These are phyloP conservation scores for Collybia sp. DNA, from an alignment of 768 basidiomycete species.

Conservation along the genomic window DNA sequence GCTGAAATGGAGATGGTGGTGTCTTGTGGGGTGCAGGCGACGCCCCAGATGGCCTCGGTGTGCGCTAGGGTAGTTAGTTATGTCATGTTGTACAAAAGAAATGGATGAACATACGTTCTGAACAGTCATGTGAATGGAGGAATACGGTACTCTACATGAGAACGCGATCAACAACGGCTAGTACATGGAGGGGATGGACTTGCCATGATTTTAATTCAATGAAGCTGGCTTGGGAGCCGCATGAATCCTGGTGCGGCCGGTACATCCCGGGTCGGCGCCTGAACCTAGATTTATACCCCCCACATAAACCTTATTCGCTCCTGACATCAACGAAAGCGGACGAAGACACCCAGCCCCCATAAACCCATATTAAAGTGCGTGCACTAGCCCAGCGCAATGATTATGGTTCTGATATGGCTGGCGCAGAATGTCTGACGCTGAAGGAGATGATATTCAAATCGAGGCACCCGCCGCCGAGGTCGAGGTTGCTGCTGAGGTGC, in stretches of 20 bases:
- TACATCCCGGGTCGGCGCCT: constrained; percentile 47
- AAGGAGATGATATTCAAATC: constrained; percentile 81
- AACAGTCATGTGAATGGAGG: constrained; percentile 65
- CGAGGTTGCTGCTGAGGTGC: constrained; percentile 83
- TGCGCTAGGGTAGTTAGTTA: constrained; percentile 54
- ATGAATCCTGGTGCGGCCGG: constrained; percentile 22
- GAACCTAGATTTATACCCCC: constrained; percentile 29
- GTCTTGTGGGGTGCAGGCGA: constrained; percentile 66
- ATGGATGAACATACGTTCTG: constrained; percentile 58
- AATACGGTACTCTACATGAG: constrained; percentile 64
- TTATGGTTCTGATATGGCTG: background rate
- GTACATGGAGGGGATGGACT: constrained; percentile 5
- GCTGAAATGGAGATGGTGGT: constrained; percentile 68
- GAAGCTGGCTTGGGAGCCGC: constrained; percentile 15
- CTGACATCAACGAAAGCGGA: constrained; percentile 94
- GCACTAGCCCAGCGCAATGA: background rate
- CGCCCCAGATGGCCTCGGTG: constrained; percentile 75
- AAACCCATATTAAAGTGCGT: constrained; percentile 32
- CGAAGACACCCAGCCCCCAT: constrained; percentile 64
- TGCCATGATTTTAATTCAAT: constrained; percentile 26
- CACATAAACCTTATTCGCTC: constrained; percentile 48
- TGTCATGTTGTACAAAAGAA: constrained; percentile 21
- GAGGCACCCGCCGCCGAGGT: constrained; percentile 62
- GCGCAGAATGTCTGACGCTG: constrained; percentile 91
- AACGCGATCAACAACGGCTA: background rate